Evolutionary conservation across 1,139 yeast genomes (phyloP), one percentile per base, ranked within the genome.

Genomic region (Suzukiozyma palmioleophila): DNA sequence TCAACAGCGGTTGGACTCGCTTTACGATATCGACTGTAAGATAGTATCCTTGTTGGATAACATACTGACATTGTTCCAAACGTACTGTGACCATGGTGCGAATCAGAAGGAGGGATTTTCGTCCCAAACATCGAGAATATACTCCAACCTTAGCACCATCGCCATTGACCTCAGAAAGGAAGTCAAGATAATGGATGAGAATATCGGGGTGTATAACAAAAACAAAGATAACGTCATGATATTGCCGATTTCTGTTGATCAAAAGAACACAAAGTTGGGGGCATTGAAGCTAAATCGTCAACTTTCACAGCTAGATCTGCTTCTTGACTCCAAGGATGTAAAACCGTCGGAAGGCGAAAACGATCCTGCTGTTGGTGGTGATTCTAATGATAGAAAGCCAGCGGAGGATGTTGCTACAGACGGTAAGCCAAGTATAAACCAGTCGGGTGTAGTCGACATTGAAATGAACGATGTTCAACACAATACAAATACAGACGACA

Each of bases 251-350:
- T 67, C 71, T 32, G 78, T 81, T 15, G 81, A 78, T 44, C 82
- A 79, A 50, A 80, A 79, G 60, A 81, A 81, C 37, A 74, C 84
- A 6, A 67, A 69, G 54, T 66, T 79, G 31, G 84, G 84, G 2
- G 61, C 61, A 32, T 64, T 64, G 46, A 76, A 79, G 54, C 55
- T 79, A 39, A 59, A 64, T 13, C 59, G 59, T 12, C 73, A 69
- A 44, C 48, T 69, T 22, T 41, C 43, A 14, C 62, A 62, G 37
- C 51, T 68, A 52, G 22, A 18, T 7, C 22, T 18, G 22, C 22
- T 18, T 18, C 22, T 18, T 7, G 22, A 18, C 22, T 18, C 22
- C 4, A 18, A 18, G 7, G 7, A 18, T 7, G 4, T 18, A 7
- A 18, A 4, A 7, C 22, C 7, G 22, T 18, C 22, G 4, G 22